Base-by-base conservation (phyloP, 2,329 filamentous ascomycete genomes). In the Claviceps sp. region DNA sequence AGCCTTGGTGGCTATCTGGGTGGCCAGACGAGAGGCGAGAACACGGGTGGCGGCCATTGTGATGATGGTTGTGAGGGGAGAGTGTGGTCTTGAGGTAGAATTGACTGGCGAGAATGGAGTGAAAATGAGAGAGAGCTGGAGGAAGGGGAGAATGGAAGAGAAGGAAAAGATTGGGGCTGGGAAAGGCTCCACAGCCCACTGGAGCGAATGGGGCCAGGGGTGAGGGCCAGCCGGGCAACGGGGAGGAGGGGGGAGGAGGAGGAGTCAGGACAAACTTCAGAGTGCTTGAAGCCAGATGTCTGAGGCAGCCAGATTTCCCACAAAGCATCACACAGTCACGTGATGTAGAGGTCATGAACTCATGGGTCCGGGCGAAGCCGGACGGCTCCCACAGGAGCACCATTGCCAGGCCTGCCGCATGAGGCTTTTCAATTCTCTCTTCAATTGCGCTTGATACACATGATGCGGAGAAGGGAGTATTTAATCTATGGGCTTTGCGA, bases 1-100 rank as follows among this genome's bases (percentile, higher is more conserved):
- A 72, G 82, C 83, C 82, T 85, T 86, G 74, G 77, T 73, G 70
- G 82, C 80, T 80, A 85, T 84, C 74, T 84, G 79, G 69, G 81
- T 78, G 72, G 84, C 83, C 77, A 88, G 78, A 72, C 85, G 82
- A 67, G 83, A 83, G 70, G 85, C 81, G 74, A 87, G 78, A 71
- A 88, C 78, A 75, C 85, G 85, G 71, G 80, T 75, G 72, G 85
- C 82, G 72, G 85, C 82, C 85, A 89, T 89, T 87, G 79, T 80
- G 79, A 82, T 73, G 78, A 81, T 73, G 75, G 75, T 71, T 74
- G 59, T 66, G 56, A 55, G 63, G 60, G 53, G 58, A 54, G 54
- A 53, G 50, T 56, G 50, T 56, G 54, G 55, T 53, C 53, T 50
- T 57, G 59, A 57, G 36, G 60, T 60, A 59, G 60, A 43, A 43